Evolutionary conservation across 1,284 basidiomycete species (phyloP), one percentile per base, ranked within the genome.

Genomic region (Inonotus obliquus): DNA sequence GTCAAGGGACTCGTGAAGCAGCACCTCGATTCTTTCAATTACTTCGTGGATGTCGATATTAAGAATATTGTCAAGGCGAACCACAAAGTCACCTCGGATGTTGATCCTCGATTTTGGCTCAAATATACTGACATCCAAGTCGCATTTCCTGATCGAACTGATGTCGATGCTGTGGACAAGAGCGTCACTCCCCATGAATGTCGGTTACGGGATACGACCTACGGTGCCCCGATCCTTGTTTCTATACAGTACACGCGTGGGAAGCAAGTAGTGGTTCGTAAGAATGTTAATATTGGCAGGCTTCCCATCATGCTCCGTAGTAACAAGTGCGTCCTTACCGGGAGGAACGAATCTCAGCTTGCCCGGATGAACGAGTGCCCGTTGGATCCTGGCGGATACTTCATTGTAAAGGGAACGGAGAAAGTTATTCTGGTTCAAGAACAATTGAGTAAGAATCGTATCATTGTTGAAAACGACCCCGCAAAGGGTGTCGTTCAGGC

Each of bases 341-440:
- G 87, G 11, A 85, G 86, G 69, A 85, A 79, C 14, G 91, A 96
- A 63, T 82, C 84, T 23, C 86, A 96, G 68, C 81, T 99, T 17
- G 96, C 95, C 21, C 81, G 85, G 54, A 96, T 98, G 92, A 89
- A 85, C 35, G 97, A 99, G 75, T 99, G 97, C 72, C 97, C 97
- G 0, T 79, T 99, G 63, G 98, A 99, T 76, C 97, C 97, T 2
- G 97, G 97, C 21, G 97, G 97, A 6, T 99, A 99, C 75, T 99
- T 99, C 75, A 92, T 99, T 62, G 96, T 99, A 57, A 98, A 97
- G 74, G 97, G 97, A 13, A 99, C 98, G 19, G 97, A 99, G 76
- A 99, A 99, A 79, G 97, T 99, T 69, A 99, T 99, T 67, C 81
- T 99, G 62, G 96, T 99, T 1, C 97, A 99, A 74, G 98, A 99